phyloP scores from a whole-genome alignment of 768 basidiomycete species.

The Lentinula edodes region DNA sequence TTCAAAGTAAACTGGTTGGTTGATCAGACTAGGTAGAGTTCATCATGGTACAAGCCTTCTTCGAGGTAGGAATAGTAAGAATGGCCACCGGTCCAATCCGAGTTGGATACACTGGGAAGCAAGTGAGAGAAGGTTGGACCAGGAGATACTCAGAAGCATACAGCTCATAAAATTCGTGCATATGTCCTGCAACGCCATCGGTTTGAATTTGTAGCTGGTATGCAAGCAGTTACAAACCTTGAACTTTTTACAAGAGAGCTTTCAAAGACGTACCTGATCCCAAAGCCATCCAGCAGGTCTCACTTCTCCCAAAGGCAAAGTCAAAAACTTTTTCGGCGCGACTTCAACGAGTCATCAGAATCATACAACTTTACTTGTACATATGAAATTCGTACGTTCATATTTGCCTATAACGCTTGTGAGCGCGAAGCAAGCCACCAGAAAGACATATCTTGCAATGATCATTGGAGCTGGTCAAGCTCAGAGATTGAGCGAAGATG shows the following conservation, averaged over 20 bases:
- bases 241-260: not conserved
- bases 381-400: not conserved
- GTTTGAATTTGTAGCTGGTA: conserved; percentile 24
- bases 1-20: not conserved
- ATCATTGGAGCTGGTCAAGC: not conserved
- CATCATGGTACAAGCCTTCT: conserved; percentile 19
- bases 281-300: conserved; percentile 36
- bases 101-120: conserved; percentile 20
- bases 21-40: not conserved
- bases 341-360: conserved; percentile 18
- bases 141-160: conserved; percentile 6
- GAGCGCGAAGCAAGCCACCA: not conserved
- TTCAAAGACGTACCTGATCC: conserved; percentile 24
- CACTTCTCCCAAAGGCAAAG: conserved; percentile 32
- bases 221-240: no score
- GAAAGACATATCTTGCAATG: not conserved
- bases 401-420: not conserved
- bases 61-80: conserved; percentile 28
- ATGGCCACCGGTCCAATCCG: conserved; percentile 27
- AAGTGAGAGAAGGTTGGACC: not conserved
- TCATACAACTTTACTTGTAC: not conserved
- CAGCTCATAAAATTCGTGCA: conserved; percentile 31
- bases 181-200: conserved; percentile 28
- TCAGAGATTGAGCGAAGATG: not conserved
- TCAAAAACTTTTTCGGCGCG: conserved; percentile 35